Conservation (phyloP, 768 basidiomycete species). For the Termitomyces titanicus region DNA sequence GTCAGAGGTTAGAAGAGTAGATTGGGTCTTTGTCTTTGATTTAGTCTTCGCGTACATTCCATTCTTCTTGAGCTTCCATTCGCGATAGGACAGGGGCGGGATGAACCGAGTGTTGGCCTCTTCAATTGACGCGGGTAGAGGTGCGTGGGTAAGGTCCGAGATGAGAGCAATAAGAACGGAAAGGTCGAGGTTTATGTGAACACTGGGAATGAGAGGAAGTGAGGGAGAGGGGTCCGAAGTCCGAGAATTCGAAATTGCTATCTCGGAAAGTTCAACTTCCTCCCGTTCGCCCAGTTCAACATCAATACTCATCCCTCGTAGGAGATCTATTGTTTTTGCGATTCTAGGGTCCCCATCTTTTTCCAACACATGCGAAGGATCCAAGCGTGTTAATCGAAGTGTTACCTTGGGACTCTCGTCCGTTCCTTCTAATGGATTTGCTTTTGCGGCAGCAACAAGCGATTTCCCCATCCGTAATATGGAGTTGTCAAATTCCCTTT, state of each 20-base stretch:
- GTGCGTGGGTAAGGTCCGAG: conserved; percentile 76
- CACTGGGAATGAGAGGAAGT: conserved; percentile 42
- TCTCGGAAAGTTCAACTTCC: conserved; percentile 20
- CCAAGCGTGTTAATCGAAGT: conserved; percentile 68
- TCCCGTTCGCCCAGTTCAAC: conserved; percentile 63
- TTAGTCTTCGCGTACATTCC: conserved; percentile 18
- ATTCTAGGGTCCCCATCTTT: conserved; percentile 51
- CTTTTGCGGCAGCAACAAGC: conserved; percentile 60
- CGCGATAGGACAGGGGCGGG: conserved; percentile 51
- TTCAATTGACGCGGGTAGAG: conserved; percentile 51
- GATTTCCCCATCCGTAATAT: conserved; percentile 67
- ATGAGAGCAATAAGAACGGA: conserved; percentile 82
- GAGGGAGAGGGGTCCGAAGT: conserved; percentile 11
- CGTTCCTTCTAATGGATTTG: conserved; percentile 45
- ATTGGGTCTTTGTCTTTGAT: conserved; percentile 2
- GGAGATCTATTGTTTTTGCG: conserved; percentile 46
- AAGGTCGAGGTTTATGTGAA: conserved; percentile 74
- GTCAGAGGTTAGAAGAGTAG: conserved; percentile 6
- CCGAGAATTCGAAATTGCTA: neutral
- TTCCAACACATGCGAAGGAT: conserved; percentile 33
- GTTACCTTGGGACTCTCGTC: conserved; percentile 43
- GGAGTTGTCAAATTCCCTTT: conserved; percentile 65
- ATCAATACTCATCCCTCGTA: conserved; percentile 61
- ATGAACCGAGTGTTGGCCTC: conserved; percentile 66
- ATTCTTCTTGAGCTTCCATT: conserved; percentile 50